Conservation (phyloP, 805 yeast genomes). For the Blastobotrys peoriensis region DNA sequence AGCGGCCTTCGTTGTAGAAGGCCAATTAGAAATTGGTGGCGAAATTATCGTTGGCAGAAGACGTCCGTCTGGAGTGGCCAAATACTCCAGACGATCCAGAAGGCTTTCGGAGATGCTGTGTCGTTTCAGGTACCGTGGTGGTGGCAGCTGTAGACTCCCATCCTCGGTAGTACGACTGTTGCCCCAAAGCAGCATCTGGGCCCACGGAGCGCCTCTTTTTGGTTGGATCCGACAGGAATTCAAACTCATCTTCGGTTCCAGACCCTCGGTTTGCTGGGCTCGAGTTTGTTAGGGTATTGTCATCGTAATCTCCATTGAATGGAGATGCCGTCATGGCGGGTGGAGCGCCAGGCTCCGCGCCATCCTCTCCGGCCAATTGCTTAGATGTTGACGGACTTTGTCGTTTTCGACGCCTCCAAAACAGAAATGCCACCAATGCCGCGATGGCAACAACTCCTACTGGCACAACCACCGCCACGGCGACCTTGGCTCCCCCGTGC, state of each 20-base stretch:
- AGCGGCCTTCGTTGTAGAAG: too few relatives aligned
- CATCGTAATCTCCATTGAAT: background rate
- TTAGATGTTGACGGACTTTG: background rate
- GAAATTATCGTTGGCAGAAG: background rate
- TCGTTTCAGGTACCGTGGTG: background rate
- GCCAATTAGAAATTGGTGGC: background rate
- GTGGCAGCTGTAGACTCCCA: background rate
- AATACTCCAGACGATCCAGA: background rate
- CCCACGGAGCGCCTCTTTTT: background rate
- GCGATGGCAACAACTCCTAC: background rate
- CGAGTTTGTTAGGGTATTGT: background rate
- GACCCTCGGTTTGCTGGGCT: background rate
- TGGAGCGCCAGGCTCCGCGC: background rate
- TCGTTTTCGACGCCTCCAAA: background rate
- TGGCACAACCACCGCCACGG: background rate
- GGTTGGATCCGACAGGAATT: background rate
- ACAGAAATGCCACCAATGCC: background rate
- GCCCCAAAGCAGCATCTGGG: background rate
- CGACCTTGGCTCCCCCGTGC: background rate
- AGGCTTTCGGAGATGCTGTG: background rate
- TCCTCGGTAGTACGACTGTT: background rate
- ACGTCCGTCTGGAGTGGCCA: background rate
- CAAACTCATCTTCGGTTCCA: background rate
- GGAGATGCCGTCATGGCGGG: background rate
- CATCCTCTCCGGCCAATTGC: background rate